These are phyloP conservation scores for Porphyrellus cyaneotinctus DNA, from an alignment of 768 basidiomycete genomes.

Conservation along the genomic window DNA sequence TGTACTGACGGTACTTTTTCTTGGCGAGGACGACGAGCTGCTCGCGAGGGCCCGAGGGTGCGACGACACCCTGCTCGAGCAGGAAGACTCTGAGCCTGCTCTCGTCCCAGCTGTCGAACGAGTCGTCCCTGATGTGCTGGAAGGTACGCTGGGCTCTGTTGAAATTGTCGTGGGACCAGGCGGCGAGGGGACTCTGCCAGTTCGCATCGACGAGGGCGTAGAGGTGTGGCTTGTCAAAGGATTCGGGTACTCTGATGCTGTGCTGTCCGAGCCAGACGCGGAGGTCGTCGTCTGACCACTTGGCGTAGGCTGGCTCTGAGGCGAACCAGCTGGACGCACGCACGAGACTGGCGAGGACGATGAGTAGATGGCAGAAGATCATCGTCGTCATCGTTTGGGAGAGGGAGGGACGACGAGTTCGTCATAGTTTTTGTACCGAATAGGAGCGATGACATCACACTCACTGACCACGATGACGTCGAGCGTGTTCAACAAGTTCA, in stretches of 20 bases:
- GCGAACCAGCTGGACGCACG: slow-evolving; percentile 53
- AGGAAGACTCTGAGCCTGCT: slow-evolving; percentile 76
- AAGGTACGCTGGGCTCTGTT: slow-evolving; percentile 60
- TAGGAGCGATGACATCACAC: slow-evolving; percentile 27
- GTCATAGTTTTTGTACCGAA: slow-evolving; percentile 5
- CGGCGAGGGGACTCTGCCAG: slow-evolving; percentile 41
- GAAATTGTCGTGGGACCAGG: slow-evolving; percentile 63
- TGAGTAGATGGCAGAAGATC: slow-evolving; percentile 19
- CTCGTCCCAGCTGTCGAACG: slow-evolving; percentile 85
- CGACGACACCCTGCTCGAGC: slow-evolving; percentile 81
- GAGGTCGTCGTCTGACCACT: slow-evolving; percentile 65
- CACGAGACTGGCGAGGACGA: slow-evolving; percentile 35
- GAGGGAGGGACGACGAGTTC: not conserved
- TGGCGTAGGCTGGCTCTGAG: slow-evolving; percentile 35
- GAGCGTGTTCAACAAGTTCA: slow-evolving; percentile 68
- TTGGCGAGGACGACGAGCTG: slow-evolving; percentile 77
- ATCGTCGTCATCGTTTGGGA: slow-evolving; percentile 2
- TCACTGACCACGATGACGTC: not conserved
- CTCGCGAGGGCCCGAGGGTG: slow-evolving; percentile 74
- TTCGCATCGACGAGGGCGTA: slow-evolving; percentile 55
- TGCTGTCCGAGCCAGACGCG: slow-evolving; percentile 67
- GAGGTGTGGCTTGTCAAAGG: slow-evolving; percentile 38
- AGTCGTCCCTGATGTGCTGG: slow-evolving; percentile 49
- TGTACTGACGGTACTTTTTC: slow-evolving; percentile 59
- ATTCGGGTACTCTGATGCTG: slow-evolving; percentile 50